phyloP scores from a whole-genome alignment of 352 stramenopile species.

The Elongisporangium prolatum region DNA sequence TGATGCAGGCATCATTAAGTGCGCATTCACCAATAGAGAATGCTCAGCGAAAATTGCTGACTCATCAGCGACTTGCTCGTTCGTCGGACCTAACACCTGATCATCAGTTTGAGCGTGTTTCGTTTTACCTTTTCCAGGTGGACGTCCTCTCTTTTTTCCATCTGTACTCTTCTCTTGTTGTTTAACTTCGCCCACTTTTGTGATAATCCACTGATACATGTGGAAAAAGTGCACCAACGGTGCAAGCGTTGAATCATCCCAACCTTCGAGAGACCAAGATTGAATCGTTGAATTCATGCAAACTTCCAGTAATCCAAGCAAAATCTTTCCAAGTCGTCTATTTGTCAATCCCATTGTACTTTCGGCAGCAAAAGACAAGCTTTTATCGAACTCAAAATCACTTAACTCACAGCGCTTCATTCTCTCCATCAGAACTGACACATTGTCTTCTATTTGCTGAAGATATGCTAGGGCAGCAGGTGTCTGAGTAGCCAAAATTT shows the following conservation, averaged over 20 bases:
- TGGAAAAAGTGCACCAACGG: conserved; percentile 23
- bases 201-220: conserved; percentile 26
- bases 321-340: conserved; percentile 16
- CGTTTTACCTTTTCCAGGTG: conserved; percentile 8
- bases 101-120: not conserved
- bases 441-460: conserved; percentile 16
- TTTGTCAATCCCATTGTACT: conserved; percentile 25
- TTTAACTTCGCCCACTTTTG: conserved; percentile 10
- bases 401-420: conserved; percentile 38
- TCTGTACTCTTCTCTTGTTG: conserved; percentile 1
- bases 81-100: conserved; percentile 1
- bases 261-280: not conserved
- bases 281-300: conserved; percentile 37
- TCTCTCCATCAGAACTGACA: conserved; percentile 34
- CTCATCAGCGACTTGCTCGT: conserved; percentile 4
- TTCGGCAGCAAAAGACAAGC: conserved; percentile 23
- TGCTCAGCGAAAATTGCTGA: conserved; percentile 15
- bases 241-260: conserved; percentile 17
- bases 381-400: conserved; percentile 51
- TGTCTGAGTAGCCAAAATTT: conserved; percentile 30
- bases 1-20: conserved; percentile 12
- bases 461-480: conserved; percentile 3
- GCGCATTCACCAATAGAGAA: conserved; percentile 9
- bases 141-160: conserved; percentile 12
- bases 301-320: conserved; percentile 29